phyloP scores from a whole-genome alignment of 371 early-diverging fungal genomes.

The Apophysomyces variabilis region DNA sequence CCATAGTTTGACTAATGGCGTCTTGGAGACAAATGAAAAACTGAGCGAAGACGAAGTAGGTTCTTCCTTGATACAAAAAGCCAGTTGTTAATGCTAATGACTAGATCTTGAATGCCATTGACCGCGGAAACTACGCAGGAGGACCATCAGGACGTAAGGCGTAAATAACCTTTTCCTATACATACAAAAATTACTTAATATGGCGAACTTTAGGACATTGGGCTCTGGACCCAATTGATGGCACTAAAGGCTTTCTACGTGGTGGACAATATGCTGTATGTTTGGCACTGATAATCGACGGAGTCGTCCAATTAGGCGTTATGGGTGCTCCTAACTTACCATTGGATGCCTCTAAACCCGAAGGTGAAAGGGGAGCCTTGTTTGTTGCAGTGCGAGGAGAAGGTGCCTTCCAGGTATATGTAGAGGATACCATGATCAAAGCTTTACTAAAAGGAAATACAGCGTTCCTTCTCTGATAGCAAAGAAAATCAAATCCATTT shows the following conservation, averaged over 20 bases:
- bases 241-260: constrained; percentile 93
- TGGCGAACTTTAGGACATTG: constrained; percentile 61
- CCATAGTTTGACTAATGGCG: constrained; percentile 77
- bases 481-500: constrained; percentile 71
- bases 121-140: constrained; percentile 87
- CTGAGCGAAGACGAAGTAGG: constrained; percentile 72
- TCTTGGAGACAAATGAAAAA: constrained; percentile 50
- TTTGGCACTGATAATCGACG: constrained; percentile 89
- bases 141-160: constrained; percentile 76
- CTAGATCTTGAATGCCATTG: constrained; percentile 84
- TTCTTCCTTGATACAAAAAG: neutral
- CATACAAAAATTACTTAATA: no score
- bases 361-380: constrained; percentile 73
- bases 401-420: constrained; percentile 87
- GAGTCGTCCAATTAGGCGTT: constrained; percentile 88
- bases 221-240: constrained; percentile 98
- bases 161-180: no score
- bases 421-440: neutral
- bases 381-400: constrained; percentile 83
- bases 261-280: constrained; percentile 98
- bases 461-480: constrained; percentile 68
- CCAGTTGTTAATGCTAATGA: neutral
- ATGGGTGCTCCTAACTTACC: constrained; percentile 96
- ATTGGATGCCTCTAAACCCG: constrained; percentile 59
- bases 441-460: neutral